phyloP scores from a whole-genome alignment of 2,329 filamentous ascomycete species.

The Claviceps fusiformis region DNA sequence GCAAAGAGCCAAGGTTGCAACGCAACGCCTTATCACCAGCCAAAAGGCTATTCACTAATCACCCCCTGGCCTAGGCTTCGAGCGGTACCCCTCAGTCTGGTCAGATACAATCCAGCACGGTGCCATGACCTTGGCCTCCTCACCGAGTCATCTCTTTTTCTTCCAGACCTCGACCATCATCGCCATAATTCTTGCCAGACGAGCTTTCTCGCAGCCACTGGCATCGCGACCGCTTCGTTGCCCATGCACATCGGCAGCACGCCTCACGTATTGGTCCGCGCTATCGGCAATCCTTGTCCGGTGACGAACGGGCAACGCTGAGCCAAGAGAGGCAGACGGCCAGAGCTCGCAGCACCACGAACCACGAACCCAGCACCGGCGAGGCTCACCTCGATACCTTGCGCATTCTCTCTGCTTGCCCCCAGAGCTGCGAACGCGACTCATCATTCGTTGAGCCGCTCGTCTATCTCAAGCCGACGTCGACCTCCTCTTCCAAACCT shows the following conservation, averaged over 20 bases:
- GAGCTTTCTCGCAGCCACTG: conserved; percentile 8
- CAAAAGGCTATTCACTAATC: neutral
- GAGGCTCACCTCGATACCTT: neutral
- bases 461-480: neutral
- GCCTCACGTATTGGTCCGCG: conserved; percentile 11
- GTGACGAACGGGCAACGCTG: conserved; percentile 3
- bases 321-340: neutral
- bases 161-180: conserved; percentile 22
- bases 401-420: neutral
- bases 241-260: conserved; percentile 12
- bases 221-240: conserved; percentile 4
- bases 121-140: conserved; percentile 22
- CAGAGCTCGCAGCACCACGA: neutral
- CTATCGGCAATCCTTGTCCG: conserved; percentile 11
- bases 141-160: conserved; percentile 27
- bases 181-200: conserved; percentile 8
- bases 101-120: conserved; percentile 28
- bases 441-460: conserved; percentile 1
- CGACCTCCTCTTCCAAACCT: conserved; percentile 1
- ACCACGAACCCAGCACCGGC: neutral
- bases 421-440: neutral
- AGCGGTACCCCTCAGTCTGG: conserved; percentile 26
- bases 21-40: conserved; percentile 10
- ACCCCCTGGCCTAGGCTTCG: neutral
- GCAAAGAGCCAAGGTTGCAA: conserved; percentile 5